Evolutionary conservation across 805 yeast genomes (phyloP), one percentile per base, ranked within the genome.

Genomic region (Wickerhamomyces silvicola): DNA sequence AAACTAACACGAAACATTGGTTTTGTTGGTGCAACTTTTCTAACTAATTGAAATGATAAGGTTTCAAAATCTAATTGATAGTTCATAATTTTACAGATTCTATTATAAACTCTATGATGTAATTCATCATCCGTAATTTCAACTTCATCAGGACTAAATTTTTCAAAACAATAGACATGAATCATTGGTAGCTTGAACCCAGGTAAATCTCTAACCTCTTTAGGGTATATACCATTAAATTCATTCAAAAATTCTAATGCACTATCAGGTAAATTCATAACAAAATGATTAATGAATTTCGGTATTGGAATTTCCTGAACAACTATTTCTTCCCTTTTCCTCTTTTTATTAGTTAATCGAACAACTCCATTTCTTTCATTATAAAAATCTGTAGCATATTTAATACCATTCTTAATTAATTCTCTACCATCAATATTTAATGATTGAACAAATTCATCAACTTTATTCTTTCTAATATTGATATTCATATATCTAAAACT

Each of bases 11-110:
- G 86, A 54, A 74, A 88, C 98, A 92, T 92, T 21, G 90, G 90
- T 52, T 92, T 92, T 6, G 97, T 85, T 4, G 98, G 98, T 1
- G 98, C 90, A 7, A 92, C 98, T 54, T 78, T 80, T 52, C 99
- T 75, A 8, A 92, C 98, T 42, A 81, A 62, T 50, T 90, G 97
- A 58, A 90, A 82, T 0, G 59, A 50, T 23, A 82, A 57, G 0
- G 60, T 52, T 4, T 65, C 66, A 10, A 75, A 60, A 0, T 75
- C 69, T 11, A 63, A 42, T 0, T 71, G 62, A 45, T 50, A 67
- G 3, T 62, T 45, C 43, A 70, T 59, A 4, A 75, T 59, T 1
- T 65, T 56, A 18, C 63, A 51, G 14, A 72, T 68, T 32, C 75
- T 70, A n/a, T 49, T 38, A 38, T 79, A 78, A 6, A 88, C 71